A percentile compares a stretch with the other conserved stretches of the same genome.
Conservation (phyloP, 768 basidiomycete genomes). For the Macrolepiota albuminosa region DNA sequence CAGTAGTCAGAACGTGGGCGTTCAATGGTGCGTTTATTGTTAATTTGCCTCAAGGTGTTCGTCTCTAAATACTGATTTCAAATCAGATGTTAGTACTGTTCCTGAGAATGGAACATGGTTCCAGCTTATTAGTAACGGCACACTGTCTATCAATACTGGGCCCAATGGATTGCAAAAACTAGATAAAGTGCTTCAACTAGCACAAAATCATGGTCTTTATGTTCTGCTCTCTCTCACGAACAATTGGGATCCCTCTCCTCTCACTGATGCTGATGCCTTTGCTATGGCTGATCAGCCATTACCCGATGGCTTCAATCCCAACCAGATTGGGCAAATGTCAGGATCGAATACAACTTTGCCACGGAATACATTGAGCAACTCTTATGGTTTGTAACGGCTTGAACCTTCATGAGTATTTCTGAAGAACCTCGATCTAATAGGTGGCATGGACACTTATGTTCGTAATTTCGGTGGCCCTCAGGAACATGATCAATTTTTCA, state of each 20-base stretch:
- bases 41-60: neutral
- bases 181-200: conserved; percentile 51
- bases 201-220: conserved; percentile 49
- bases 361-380: conserved; percentile 54
- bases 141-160: conserved; percentile 50
- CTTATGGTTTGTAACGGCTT: conserved; percentile 40
- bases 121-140: conserved; percentile 53
- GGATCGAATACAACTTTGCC: conserved; percentile 25
- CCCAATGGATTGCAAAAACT: conserved; percentile 60
- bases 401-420: neutral
- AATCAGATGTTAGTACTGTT: conserved; percentile 44
- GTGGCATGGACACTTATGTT: conserved; percentile 66
- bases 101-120: conserved; percentile 61
- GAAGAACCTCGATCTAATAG: conserved; percentile 21
- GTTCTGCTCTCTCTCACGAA: conserved; percentile 56
- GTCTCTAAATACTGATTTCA: neutral
- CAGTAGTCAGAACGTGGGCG: conserved; percentile 64
- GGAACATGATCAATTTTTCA: conserved; percentile 58
- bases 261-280: neutral
- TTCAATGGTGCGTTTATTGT: conserved; percentile 53
- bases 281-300: conserved; percentile 6
- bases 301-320: conserved; percentile 43
- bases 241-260: conserved; percentile 37
- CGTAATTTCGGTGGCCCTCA: conserved; percentile 37
- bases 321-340: conserved; percentile 21